Evolutionary conservation across 768 basidiomycete species (phyloP).

Genomic region (Lentinus tigrinus): DNA sequence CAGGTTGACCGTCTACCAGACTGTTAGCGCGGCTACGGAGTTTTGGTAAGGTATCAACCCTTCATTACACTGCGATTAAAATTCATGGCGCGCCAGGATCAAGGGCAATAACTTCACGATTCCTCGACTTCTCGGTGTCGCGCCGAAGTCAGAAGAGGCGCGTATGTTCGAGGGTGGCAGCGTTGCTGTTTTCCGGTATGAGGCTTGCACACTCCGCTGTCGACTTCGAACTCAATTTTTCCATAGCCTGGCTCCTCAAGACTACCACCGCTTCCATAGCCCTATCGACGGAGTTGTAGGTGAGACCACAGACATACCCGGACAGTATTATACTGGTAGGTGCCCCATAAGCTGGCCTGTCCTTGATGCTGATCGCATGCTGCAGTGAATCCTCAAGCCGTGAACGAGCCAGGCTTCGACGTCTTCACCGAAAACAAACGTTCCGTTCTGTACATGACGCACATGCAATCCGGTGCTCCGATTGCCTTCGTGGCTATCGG

Average conservation of each 20-base stretch:
- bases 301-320: slow-evolving; percentile 45
- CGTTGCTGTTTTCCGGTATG: slow-evolving; percentile 60
- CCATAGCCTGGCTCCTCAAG: slow-evolving; percentile 62
- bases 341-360: neutral
- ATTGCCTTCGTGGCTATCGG: slow-evolving; percentile 77
- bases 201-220: neutral
- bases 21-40: slow-evolving; percentile 54
- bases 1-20: slow-evolving; percentile 66
- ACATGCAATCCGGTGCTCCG: slow-evolving; percentile 41
- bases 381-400: slow-evolving; percentile 73
- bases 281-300: slow-evolving; percentile 58
- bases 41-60: slow-evolving; percentile 75
- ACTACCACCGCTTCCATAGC: slow-evolving; percentile 81
- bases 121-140: slow-evolving; percentile 51
- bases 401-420: slow-evolving; percentile 64
- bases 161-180: slow-evolving; percentile 43
- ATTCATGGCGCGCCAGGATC: slow-evolving; percentile 39
- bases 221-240: neutral
- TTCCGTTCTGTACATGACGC: slow-evolving; percentile 52
- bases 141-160: slow-evolving; percentile 41
- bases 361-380: neutral
- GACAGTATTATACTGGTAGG: slow-evolving; percentile 62
- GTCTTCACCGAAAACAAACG: slow-evolving; percentile 67
- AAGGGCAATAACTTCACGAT: slow-evolving; percentile 75
- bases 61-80: neutral